Conservation (phyloP, 306 rosid genomes). For the Dicorynia guianensis region DNA sequence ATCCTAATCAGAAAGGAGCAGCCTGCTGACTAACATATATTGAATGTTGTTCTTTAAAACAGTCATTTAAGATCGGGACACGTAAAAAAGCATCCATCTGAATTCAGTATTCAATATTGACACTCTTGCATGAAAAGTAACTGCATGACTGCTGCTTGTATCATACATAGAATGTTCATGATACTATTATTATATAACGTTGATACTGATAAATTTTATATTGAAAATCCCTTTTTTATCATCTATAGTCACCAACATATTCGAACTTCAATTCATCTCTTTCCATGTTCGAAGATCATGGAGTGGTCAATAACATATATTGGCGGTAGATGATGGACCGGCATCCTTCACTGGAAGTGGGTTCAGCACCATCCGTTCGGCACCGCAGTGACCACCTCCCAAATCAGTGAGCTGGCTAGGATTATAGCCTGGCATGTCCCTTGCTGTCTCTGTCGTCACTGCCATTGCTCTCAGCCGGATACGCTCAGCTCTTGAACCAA, state of each 20-base stretch:
- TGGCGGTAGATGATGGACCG: slow-evolving; percentile 54
- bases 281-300: slow-evolving; percentile 1
- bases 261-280: slow-evolving; percentile 35
- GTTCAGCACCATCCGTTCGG: slow-evolving; percentile 52
- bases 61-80: too few species aligned
- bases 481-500: slow-evolving; percentile 87
- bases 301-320: slow-evolving; percentile 52
- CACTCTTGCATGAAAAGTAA: slow-evolving; percentile 26
- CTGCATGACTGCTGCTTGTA: slow-evolving; percentile 18
- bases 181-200: slow-evolving; percentile 16
- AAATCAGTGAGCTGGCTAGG: slow-evolving; percentile 40
- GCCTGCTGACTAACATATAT: too few species aligned
- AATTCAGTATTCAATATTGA: not conserved
- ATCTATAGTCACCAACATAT: slow-evolving; percentile 33
- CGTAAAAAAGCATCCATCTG: too few species aligned
- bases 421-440: slow-evolving; percentile 36
- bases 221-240: slow-evolving; percentile 13
- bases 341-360: slow-evolving; percentile 52
- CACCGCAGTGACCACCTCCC: slow-evolving; percentile 51
- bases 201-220: not conserved
- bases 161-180: slow-evolving; percentile 16
- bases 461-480: slow-evolving; percentile 63
- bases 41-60: too few species aligned
- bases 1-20: too few species aligned
- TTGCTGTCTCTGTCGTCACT: slow-evolving; percentile 36